A percentile compares a stretch with the other conserved stretches of the same genome.
Conservation (phyloP, 2,329 filamentous ascomycete species). For the Laburnicola sp. region DNA sequence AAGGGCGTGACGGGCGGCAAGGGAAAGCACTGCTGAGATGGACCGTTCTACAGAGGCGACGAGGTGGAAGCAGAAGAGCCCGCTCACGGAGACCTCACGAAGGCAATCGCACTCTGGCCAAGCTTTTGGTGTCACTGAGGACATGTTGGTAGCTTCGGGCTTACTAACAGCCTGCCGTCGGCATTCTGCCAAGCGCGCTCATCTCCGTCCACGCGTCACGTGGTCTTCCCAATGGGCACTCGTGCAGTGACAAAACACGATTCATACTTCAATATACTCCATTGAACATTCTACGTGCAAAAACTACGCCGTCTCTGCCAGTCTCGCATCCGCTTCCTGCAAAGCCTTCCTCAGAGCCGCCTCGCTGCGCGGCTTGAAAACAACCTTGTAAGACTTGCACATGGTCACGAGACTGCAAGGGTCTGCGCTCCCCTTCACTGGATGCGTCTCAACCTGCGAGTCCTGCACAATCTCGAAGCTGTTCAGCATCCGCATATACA, state of each 20-base stretch:
- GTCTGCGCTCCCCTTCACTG: slow-evolving; percentile 62
- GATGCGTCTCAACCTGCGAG: slow-evolving; percentile 61
- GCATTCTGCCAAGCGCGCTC: background rate
- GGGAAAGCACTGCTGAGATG: too few relatives aligned
- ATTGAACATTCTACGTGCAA: too few relatives aligned
- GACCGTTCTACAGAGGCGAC: too few relatives aligned
- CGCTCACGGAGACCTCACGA: background rate
- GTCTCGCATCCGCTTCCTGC: slow-evolving; percentile 33
- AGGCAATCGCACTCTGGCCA: background rate
- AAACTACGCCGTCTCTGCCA: slow-evolving; percentile 13
- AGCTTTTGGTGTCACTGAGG: slow-evolving; percentile 4
- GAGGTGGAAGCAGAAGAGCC: background rate
- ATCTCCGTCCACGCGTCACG: too few relatives aligned
- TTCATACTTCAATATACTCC: too few relatives aligned
- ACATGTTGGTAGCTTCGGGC: slow-evolving; percentile 8
- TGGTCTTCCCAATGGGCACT: too few relatives aligned
- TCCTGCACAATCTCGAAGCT: slow-evolving; percentile 62
- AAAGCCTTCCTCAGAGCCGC: slow-evolving; percentile 50
- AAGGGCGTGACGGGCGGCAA: background rate
- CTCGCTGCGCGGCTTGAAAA: slow-evolving; percentile 60
- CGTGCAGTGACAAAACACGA: too few relatives aligned
- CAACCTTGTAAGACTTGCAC: slow-evolving; percentile 60
- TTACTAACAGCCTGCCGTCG: background rate
- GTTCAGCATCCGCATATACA: slow-evolving; percentile 65
- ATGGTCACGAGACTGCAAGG: slow-evolving; percentile 65